Conservation (phyloP, 2,329 filamentous ascomycete species). For the Cladosporium austrohemisphaericum region DNA sequence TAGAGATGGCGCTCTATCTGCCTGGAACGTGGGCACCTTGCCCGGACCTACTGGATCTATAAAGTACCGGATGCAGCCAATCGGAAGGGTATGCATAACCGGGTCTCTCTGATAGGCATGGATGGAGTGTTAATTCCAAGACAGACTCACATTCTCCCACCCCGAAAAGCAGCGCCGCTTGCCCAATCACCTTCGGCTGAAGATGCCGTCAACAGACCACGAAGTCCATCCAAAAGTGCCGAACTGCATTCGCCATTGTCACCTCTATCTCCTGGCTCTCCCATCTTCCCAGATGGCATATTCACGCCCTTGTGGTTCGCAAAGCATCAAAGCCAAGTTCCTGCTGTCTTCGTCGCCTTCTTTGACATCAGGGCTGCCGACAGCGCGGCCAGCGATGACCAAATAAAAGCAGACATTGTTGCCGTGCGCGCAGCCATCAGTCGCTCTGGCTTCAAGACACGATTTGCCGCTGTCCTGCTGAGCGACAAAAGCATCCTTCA, state of each 20-base stretch:
- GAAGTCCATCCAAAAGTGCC: constrained; percentile 39
- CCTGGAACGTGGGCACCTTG: constrained; percentile 28
- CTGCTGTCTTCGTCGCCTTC: constrained; percentile 75
- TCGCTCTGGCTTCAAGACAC: constrained; percentile 71
- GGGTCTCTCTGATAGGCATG: too few species aligned
- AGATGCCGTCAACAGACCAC: constrained; percentile 42
- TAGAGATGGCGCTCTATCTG: constrained; percentile 32
- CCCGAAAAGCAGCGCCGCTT: constrained; percentile 60
- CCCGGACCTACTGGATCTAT: constrained; percentile 27
- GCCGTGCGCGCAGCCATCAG: constrained; percentile 66
- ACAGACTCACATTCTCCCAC: constrained; percentile 56
- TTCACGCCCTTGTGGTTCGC: constrained; percentile 77
- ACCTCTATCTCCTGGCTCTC: constrained; percentile 76
- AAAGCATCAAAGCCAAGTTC: constrained; percentile 83
- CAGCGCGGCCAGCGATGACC: constrained; percentile 68
- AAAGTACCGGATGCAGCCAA: constrained; percentile 33
- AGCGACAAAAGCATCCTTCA: constrained; percentile 63
- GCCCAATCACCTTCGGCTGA: constrained; percentile 45
- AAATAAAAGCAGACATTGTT: constrained; percentile 82
- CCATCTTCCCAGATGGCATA: constrained; percentile 84
- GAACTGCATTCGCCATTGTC: constrained; percentile 89
- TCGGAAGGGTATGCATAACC: constrained; percentile 77
- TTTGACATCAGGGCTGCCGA: constrained; percentile 64
- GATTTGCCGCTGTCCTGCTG: constrained; percentile 72
- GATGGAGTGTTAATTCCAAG: constrained; percentile 23